Percentiles rank a stretch among this genome's conserved stretches.
phyloP scores from a whole-genome alignment of 352 stramenopile species.

The Phytophthora litchii region DNA sequence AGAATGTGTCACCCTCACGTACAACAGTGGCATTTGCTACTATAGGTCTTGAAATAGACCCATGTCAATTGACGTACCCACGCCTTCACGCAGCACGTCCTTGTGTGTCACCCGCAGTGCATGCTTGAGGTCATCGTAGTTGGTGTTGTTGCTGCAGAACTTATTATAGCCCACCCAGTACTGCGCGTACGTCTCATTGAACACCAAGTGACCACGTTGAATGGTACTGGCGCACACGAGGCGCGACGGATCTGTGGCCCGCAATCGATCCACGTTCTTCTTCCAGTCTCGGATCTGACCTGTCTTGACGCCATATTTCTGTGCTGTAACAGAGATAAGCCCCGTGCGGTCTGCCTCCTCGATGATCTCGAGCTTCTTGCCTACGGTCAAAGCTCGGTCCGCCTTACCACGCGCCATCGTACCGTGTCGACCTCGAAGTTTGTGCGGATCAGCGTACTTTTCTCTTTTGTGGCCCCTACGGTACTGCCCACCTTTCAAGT shows the following conservation, averaged over 20 bases:
- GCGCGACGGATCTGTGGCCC: constrained; percentile 76
- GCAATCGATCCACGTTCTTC: constrained; percentile 83
- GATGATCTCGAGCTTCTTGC: constrained; percentile 91
- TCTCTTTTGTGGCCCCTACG: constrained; percentile 49
- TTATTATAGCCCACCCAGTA: constrained; percentile 92
- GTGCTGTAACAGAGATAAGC: constrained; percentile 73
- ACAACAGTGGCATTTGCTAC: constrained; percentile 10
- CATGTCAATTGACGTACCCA: constrained; percentile 56
- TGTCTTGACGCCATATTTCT: constrained; percentile 88
- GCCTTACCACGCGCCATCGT: constrained; percentile 85
- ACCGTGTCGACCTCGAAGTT: constrained; percentile 3
- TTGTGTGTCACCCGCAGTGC: constrained; percentile 73
- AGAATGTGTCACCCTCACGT: constrained; percentile 6
- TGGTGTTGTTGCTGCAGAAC: constrained; percentile 77
- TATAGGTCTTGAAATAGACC: background rate
- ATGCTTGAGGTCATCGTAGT: constrained; percentile 73
- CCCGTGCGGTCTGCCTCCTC: constrained; percentile 84
- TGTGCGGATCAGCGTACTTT: constrained; percentile 34
- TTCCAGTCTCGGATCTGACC: constrained; percentile 90
- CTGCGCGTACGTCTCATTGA: constrained; percentile 89
- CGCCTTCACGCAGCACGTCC: constrained; percentile 71
- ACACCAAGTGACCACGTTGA: constrained; percentile 83
- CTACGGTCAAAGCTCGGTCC: constrained; percentile 78
- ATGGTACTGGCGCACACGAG: constrained; percentile 85
- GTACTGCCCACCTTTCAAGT: constrained; percentile 27